Evolutionary conservation across 75 land plant species (phyloP).

Genomic region (Pinus tabuliformis): DNA sequence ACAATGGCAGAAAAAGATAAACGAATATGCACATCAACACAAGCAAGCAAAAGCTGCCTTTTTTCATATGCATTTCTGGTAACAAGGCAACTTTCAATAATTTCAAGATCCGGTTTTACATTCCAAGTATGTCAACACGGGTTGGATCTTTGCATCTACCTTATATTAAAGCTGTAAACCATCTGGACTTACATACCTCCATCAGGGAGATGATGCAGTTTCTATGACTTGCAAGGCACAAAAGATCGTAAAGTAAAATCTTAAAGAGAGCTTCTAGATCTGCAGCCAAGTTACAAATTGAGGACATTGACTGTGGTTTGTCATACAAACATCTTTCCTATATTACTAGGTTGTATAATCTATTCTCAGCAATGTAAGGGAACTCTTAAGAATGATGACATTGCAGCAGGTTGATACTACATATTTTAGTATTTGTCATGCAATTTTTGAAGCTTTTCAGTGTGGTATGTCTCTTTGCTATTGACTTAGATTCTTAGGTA

Average conservation of each 20-base stretch:
- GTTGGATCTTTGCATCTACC: neutral
- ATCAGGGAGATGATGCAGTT: neutral
- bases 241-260: neutral
- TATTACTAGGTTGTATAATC: neutral
- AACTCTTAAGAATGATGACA: neutral
- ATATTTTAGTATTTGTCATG: neutral
- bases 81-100: neutral
- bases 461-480: neutral
- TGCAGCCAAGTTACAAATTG: neutral
- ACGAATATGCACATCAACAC: neutral
- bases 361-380: neutral
- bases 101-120: neutral
- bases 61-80: conserved; percentile 1
- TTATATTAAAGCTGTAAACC: neutral
- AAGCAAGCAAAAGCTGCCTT: neutral
- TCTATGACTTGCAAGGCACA: neutral
- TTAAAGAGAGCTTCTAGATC: no score
- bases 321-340: neutral
- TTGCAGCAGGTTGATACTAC: neutral
- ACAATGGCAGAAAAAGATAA: neutral
- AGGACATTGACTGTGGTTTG: neutral
- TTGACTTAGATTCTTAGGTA: neutral
- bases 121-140: neutral
- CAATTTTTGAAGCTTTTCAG: neutral
- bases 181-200: neutral